These are phyloP conservation scores for Fusarium tupiense DNA, from an alignment of 2,329 filamentous ascomycete species.

Conservation along the genomic window DNA sequence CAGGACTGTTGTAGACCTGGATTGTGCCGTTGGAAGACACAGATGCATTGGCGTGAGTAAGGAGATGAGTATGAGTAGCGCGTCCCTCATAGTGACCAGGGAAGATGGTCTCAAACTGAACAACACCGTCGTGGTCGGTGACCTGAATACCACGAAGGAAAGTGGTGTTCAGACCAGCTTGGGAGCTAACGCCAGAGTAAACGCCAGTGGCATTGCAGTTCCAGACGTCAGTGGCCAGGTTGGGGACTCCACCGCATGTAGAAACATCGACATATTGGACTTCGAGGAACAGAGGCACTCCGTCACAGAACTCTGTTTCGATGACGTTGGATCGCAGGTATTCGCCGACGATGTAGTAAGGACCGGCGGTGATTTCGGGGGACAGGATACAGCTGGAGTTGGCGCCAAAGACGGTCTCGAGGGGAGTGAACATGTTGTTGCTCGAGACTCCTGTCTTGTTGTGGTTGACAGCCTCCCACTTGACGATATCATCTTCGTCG, in stretches of 20 bases:
- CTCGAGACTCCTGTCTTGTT: background rate
- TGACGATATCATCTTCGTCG: background rate
- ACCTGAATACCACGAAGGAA: slow-evolving; percentile 13
- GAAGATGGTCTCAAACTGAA: slow-evolving; percentile 14
- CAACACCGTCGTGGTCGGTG: slow-evolving; percentile 1
- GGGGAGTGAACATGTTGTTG: background rate
- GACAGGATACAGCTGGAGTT: slow-evolving; percentile 14
- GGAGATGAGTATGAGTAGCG: background rate
- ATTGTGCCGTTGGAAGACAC: slow-evolving; percentile 9
- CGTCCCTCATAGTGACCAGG: slow-evolving; percentile 4
- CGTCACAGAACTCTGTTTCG: background rate
- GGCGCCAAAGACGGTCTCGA: slow-evolving; percentile 3
- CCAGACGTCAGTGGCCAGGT: background rate
- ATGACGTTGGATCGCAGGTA: slow-evolving; percentile 14
- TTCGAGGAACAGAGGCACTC: slow-evolving; percentile 2
- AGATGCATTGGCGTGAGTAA: background rate
- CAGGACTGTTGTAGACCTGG: slow-evolving; percentile 10
- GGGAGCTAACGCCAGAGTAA: slow-evolving; percentile 1
- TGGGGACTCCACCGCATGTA: background rate
- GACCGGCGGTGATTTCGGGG: background rate
- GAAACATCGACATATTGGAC: slow-evolving; percentile 17
- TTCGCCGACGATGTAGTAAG: slow-evolving; percentile 4
- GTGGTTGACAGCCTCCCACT: slow-evolving; percentile 6
- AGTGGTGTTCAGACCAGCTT: slow-evolving; percentile 3
- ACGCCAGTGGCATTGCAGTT: slow-evolving; percentile 15